Evolutionary conservation across 352 stramenopile genomes (phyloP).

Genomic region (Phytopythium aichiense): DNA sequence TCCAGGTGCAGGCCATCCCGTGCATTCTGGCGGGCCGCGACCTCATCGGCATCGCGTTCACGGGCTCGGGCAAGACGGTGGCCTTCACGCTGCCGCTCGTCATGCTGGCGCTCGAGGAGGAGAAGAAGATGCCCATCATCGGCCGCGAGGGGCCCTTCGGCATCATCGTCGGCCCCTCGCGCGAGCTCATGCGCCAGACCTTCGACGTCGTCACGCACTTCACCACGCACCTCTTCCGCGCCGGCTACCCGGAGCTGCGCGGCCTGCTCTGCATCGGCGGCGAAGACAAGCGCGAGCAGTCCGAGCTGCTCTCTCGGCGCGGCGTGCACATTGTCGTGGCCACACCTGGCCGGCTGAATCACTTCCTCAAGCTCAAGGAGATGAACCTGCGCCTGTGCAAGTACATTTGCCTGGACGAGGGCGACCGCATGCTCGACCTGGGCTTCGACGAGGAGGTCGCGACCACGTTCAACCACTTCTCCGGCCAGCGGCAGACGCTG

Average conservation of each 20-base stretch:
- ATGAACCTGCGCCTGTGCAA: slow-evolving; percentile 95
- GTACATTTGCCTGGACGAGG: slow-evolving; percentile 99
- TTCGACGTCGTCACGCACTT: slow-evolving; percentile 97
- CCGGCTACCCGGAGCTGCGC: slow-evolving; percentile 82
- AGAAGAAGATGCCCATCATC: slow-evolving; percentile 93
- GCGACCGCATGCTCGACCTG: slow-evolving; percentile 97
- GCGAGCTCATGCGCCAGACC: slow-evolving; percentile 97
- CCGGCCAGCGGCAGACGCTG: slow-evolving; percentile 95
- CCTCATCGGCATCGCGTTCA: slow-evolving; percentile 99
- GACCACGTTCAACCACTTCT: slow-evolving; percentile 98
- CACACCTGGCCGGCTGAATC: slow-evolving; percentile 94
- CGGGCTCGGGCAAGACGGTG: slow-evolving; percentile 98
- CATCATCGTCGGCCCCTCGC: slow-evolving; percentile 95
- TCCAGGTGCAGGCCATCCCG: slow-evolving; percentile 98
- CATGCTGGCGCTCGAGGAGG: slow-evolving; percentile 96
- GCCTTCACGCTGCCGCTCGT: slow-evolving; percentile 97
- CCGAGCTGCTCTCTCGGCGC: slow-evolving; percentile 75
- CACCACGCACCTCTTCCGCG: slow-evolving; percentile 67
- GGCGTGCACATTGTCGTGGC: slow-evolving; percentile 97
- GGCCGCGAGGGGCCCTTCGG: slow-evolving; percentile 95
- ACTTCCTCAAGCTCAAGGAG: slow-evolving; percentile 94
- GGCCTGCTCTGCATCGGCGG: slow-evolving; percentile 95
- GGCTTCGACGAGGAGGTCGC: slow-evolving; percentile 91
- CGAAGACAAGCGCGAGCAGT: slow-evolving; percentile 92
- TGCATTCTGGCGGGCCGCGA: slow-evolving; percentile 95